These are phyloP conservation scores for Talaromyces atroroseus DNA, from an alignment of 2,329 filamentous ascomycete genomes.

Conservation along the genomic window DNA sequence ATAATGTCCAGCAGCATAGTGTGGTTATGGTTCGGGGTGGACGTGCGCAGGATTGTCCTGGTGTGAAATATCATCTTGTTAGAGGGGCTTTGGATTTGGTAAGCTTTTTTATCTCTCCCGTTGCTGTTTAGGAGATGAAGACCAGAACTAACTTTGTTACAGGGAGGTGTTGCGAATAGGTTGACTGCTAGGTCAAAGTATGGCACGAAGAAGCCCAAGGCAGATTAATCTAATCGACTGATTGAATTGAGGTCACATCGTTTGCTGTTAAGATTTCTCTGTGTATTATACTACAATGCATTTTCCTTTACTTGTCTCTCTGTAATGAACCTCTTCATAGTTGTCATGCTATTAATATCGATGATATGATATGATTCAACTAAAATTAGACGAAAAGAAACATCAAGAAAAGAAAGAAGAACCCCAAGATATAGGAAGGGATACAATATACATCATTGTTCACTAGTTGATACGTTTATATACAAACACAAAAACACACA, in stretches of 20 bases:
- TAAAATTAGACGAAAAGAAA: neutral
- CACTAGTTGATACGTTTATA: neutral
- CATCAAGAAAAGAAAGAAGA: neutral
- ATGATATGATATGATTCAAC: neutral
- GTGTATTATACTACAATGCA: neutral
- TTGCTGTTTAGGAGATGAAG: conserved; percentile 20
- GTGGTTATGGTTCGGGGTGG: conserved; percentile 95
- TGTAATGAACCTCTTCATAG: neutral
- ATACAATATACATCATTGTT: neutral
- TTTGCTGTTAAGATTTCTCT: neutral
- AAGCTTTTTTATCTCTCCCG: conserved; percentile 35
- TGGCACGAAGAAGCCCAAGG: conserved; percentile 97
- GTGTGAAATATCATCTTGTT: conserved; percentile 93
- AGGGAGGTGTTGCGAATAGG: conserved; percentile 87
- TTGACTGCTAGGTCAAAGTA: conserved; percentile 89
- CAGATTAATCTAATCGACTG: conserved; percentile 53
- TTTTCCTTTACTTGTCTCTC: neutral
- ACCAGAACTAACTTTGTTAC: conserved; percentile 12
- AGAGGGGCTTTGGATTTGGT: conserved; percentile 90
- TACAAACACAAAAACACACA: neutral
- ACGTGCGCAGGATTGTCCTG: conserved; percentile 91
- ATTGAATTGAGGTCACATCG: neutral
- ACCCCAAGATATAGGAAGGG: too few relatives aligned
- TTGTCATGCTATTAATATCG: neutral
- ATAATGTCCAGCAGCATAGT: conserved; percentile 98